Base-by-base conservation (phyloP, 371 early-diverging fungal species). In the Thermomucor indicae-seudaticae region DNA sequence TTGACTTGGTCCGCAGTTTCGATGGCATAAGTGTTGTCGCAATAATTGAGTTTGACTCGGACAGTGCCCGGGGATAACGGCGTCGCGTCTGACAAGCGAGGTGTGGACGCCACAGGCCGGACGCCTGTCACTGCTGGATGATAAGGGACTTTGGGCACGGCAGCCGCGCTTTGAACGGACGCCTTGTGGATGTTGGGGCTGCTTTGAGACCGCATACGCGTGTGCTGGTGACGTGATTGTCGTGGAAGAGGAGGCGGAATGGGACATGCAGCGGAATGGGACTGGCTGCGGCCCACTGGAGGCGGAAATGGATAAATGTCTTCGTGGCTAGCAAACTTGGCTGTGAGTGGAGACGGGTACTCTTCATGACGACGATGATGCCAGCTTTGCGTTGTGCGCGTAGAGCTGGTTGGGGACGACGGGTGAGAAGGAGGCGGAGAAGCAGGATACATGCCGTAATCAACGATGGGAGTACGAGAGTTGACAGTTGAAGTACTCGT, bases 31-130 rank as follows among this genome's bases (percentile, higher is more conserved):
- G 92, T 79, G 54, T 91, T 92, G 47, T 85, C 81, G 30, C 86
- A 79, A 62, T 83, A 95, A 60, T 92, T 91, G 44, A 92, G 83
- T 57, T 91, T 90, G 59, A 95, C 78, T 60, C 91, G 93, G 57
- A 92, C 39, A 24, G 59, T 62, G 3, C 40, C 55, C 10, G 57
- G 53, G 20, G 55, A 46, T 20, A 27, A 29, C 17, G 51, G 51
- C 6, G 25, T 29, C 4, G 25, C n/a, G 17, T 57, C 58, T 0
- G 57, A 56, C 22, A 62, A 40, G 17, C 57, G 39, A 12, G 60
- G 54, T 20, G 65, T 58, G 12, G 78, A 65, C 27, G 64, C 54
- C 35, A 66, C 58, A 28, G 67, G 42, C 43, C 66, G 54, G 47
- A 69, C 42, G 37, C 42, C 44, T 35, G 53, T 59, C 17, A 22